A percentile compares a stretch with the other conserved stretches of the same genome.
These are phyloP conservation scores for Coleophoma cylindrospora DNA, from an alignment of 2,329 filamentous ascomycete genomes.

Conservation along the genomic window DNA sequence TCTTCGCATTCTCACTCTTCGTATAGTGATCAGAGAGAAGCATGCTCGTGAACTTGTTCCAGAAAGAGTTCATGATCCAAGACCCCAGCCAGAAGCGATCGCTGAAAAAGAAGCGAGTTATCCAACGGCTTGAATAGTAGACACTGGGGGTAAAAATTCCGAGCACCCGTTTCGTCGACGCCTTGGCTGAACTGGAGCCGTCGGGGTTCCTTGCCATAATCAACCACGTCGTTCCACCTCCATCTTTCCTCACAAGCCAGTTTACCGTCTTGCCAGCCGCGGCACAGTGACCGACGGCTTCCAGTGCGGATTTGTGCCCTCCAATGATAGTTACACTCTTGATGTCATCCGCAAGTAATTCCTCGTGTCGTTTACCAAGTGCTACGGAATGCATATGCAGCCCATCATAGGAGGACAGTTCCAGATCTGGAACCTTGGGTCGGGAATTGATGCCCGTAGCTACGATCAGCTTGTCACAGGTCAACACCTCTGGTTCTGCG, in stretches of 20 bases:
- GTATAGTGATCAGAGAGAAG: conserved; percentile 3
- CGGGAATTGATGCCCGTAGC: conserved; percentile 50
- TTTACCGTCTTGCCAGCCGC: conserved; percentile 35
- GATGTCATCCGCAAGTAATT: conserved; percentile 3
- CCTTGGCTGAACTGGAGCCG: conserved; percentile 2
- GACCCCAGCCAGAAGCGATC: conserved; percentile 5
- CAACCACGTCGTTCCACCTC: conserved; percentile 37
- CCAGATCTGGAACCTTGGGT: conserved; percentile 33
- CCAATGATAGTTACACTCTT: conserved; percentile 51
- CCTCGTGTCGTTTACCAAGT: conserved; percentile 4
- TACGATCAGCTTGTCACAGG: conserved; percentile 42
- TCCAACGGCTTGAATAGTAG: conserved; percentile 3
- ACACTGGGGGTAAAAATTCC: conserved; percentile 1
- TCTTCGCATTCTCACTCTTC: conserved; percentile 5
- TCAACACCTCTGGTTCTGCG: conserved; percentile 14
- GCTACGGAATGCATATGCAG: conserved; percentile 4
- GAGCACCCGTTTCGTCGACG: conserved; percentile 1
- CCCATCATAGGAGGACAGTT: conserved; percentile 5
- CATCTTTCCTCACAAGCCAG: conserved; percentile 28
- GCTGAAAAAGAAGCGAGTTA: conserved; percentile 7
- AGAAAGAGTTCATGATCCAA: conserved; percentile 6
- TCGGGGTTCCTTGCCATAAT: conserved; percentile 3
- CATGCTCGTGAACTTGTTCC: conserved; percentile 4
- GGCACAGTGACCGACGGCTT: conserved; percentile 57
- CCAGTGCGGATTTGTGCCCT: conserved; percentile 60